Conservation (phyloP, 352 stramenopile species). For the Globisporangium okanoganense region DNA sequence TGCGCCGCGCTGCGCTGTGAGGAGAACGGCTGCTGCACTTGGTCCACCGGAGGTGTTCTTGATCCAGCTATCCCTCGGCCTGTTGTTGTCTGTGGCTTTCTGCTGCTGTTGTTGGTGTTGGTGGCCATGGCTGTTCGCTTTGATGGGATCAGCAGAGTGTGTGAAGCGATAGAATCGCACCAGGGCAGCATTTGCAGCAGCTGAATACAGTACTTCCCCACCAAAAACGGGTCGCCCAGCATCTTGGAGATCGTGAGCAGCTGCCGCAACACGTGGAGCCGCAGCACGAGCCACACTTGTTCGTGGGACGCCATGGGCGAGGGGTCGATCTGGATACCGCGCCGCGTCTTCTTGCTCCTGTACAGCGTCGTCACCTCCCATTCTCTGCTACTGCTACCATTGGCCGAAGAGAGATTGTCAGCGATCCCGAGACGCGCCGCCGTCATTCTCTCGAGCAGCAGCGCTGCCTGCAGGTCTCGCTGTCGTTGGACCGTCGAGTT, state of each 20-base stretch:
- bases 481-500: slow-evolving; percentile 22
- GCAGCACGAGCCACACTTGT: slow-evolving; percentile 63
- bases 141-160: not conserved
- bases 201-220: slow-evolving; percentile 55
- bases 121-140: slow-evolving; percentile 2
- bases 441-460: slow-evolving; percentile 52
- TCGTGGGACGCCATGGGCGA: slow-evolving; percentile 19
- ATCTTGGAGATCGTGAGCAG: slow-evolving; percentile 60
- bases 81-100: not conserved
- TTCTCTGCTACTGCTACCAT: slow-evolving; percentile 5
- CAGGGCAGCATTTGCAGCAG: slow-evolving; percentile 63
- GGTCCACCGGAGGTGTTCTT: slow-evolving; percentile 20
- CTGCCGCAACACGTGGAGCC: slow-evolving; percentile 77
- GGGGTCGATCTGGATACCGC: slow-evolving; percentile 6
- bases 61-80: not conserved
- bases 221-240: slow-evolving; percentile 41
- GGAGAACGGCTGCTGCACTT: slow-evolving; percentile 30
- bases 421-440: slow-evolving; percentile 47
- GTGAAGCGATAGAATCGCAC: slow-evolving; percentile 42
- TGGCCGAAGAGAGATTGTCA: not conserved
- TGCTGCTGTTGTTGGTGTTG: slow-evolving; percentile 2
- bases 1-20: slow-evolving; percentile 19
- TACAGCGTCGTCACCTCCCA: slow-evolving; percentile 52
- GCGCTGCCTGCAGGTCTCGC: slow-evolving; percentile 53
- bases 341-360: slow-evolving; percentile 21